Evolutionary conservation across 495 filamentous ascomycete genomes (phyloP).

Genomic region (Hapsidospora chrysogenum): DNA sequence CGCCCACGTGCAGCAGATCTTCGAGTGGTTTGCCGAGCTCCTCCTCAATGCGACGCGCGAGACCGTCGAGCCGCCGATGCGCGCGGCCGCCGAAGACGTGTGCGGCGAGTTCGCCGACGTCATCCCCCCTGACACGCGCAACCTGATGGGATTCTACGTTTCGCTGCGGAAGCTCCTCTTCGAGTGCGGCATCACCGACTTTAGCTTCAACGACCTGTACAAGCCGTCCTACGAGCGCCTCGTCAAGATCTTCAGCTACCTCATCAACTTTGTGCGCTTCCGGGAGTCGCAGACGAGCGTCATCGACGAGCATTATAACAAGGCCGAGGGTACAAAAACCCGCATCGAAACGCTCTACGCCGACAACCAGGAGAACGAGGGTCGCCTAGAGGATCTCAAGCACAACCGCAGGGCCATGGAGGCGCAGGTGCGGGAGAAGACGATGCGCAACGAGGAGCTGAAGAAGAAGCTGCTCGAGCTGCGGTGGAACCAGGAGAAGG

Average conservation of each 20-base stretch:
- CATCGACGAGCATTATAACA: conserved; percentile 86
- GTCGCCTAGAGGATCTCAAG: conserved; percentile 63
- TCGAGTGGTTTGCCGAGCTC: conserved; percentile 92
- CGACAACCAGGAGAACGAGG: conserved; percentile 77
- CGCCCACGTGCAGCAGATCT: conserved; percentile 84
- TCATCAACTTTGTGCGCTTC: conserved; percentile 97
- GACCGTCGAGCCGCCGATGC: conserved; percentile 87
- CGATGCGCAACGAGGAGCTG: conserved; percentile 67
- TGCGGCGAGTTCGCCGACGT: conserved; percentile 66
- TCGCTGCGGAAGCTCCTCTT: conserved; percentile 57
- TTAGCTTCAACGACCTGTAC: conserved; percentile 77
- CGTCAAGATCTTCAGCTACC: conserved; percentile 80
- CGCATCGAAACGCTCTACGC: conserved; percentile 71
- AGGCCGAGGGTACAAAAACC: conserved; percentile 65
- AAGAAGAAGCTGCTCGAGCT: conserved; percentile 64
- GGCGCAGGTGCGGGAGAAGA: conserved; percentile 60
- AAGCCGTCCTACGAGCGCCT: conserved; percentile 78
- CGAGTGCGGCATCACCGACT: conserved; percentile 85
- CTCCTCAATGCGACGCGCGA: conserved; percentile 82
- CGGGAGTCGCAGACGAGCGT: conserved; percentile 72
- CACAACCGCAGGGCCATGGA: conserved; percentile 61
- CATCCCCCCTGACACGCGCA: conserved; percentile 70
- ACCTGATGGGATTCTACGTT: conserved; percentile 84
- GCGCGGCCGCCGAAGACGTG: conserved; percentile 70
- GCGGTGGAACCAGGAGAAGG: conserved; percentile 56